Evolutionary conservation across 108 stramenopile genomes (phyloP), one percentile per base, ranked within the genome.

Genomic region (Nitzschia sp.): DNA sequence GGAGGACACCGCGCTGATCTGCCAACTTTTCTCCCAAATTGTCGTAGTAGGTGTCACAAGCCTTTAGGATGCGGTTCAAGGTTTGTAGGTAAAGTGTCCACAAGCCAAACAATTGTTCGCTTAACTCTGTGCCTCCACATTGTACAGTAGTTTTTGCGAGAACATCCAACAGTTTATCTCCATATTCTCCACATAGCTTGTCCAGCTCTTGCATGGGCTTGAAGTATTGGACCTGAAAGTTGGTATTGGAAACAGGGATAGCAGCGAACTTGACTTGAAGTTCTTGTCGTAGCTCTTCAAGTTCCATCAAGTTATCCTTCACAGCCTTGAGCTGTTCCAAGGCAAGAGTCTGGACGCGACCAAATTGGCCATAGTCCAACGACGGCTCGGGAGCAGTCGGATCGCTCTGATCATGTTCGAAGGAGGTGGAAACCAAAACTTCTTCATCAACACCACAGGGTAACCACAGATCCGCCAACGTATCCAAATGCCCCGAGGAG

Each of bases 391-490:
- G 17, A 21, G 26, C 65, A 3, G 19, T 9, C 3, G 10, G 24
- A 3, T 52, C 21, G 24, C 48, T 42, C 15, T n/a, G 8, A 20
- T 42, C 57, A 14, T 55, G 40, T 22, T 41, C 19, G 9, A 72
- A 34, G 25, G 42, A 42, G 37, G 51, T 62, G 17, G 51, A n/a
- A 24, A 69, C 67, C 67, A 75, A 11, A 37, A 46, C 26, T 2
- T 75, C 74, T 57, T 69, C 74, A 34, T 68, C 74, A n/a, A 75
- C 51, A 21, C 74, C 74, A 55, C 59, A 59, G n/a, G 53, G 51
- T 41, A 75, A 64, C 67, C 67, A 75, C 14, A 58, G 25, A 39
- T 63, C 52, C 8, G 59, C 44, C 52, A 75, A 66, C 10, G 37
- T 58, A 40, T 65, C 64, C 72, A 73, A 26, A 57, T 60, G 72